Evolutionary conservation across 306 rosid species (phyloP), one percentile per base, ranked within the genome.

Genomic region (Begonia loranthoides): DNA sequence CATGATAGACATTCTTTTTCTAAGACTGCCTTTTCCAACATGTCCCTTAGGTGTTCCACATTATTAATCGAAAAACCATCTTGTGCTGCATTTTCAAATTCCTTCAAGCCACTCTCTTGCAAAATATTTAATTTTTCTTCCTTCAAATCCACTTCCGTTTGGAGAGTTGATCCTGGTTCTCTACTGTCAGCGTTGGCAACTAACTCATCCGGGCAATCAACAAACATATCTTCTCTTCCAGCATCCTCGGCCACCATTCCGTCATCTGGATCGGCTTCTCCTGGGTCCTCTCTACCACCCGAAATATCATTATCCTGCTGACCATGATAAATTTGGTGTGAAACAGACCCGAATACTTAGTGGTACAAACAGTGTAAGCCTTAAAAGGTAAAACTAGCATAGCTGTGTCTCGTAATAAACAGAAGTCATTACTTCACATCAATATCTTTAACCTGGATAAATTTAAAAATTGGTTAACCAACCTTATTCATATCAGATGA

Each of bases 131-230:
- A 49, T 54, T 59, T 55, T 55, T 64, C 78, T 67, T 66, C 86
- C 63, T 50, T 82, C 21, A 14, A 41, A 57, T 61, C 45, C 39
- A 59, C 80, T 50, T 60, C 73, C 52, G 15, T 62, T 24, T 45
- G 71, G 1, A n/a, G 47, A 17, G 54, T 63, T n/a, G 39, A 64
- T 9, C 52, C 62, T 51, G 65, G 82, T 51, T 70, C 82, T 47
- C 62, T 70, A 48, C 53, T 17, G 43, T 78, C 95, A 65, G 59
- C 66, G 55, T 28, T 70, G 56, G 52, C 62, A 21, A 6, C 65
- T 59, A 82, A 58, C 77, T 86, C 99, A 24, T 90, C 99, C 0
- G 95, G 73, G 67, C 92, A 80, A 74, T 90, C 99, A 7, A 78
- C 95, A 61, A 90, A 90, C 94, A 76, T 74, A 57, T 82, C 92